phyloP scores from a whole-genome alignment of 176 grass and related monocot species.

The Aegilops sharonensis region DNA sequence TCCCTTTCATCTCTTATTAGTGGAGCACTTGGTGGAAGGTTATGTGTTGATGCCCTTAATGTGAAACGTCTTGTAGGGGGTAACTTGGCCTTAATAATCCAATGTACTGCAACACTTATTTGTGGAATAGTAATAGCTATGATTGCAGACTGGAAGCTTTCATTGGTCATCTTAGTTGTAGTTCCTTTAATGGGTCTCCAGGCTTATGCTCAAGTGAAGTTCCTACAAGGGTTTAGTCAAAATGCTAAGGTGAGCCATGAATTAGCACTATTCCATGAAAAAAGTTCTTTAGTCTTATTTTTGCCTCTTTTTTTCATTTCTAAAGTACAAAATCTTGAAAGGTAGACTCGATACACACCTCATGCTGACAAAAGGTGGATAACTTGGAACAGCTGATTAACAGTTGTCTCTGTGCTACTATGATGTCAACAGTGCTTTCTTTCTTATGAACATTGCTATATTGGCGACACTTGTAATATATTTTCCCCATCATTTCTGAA shows the following conservation, averaged over 20 bases:
- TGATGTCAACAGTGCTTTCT: background rate
- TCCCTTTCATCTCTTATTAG: slow-evolving; percentile 3
- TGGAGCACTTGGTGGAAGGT: slow-evolving; percentile 14
- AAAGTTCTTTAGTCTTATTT: slow-evolving; percentile 1
- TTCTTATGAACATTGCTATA: background rate
- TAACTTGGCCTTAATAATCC: slow-evolving; percentile 53
- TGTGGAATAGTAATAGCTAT: slow-evolving; percentile 54
- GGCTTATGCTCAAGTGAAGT: slow-evolving; percentile 40
- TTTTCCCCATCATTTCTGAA: background rate
- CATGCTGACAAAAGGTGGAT: background rate
- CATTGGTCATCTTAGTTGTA: slow-evolving; percentile 46
- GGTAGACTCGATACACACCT: background rate
- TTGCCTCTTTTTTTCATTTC: background rate
- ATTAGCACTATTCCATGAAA: slow-evolving; percentile 6
- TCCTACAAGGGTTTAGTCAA: slow-evolving; percentile 37
- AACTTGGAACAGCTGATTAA: background rate
- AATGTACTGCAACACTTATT: slow-evolving; percentile 38
- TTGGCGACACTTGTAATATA: background rate
- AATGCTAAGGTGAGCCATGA: slow-evolving; percentile 41
- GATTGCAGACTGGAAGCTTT: slow-evolving; percentile 60
- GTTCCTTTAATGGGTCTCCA: slow-evolving; percentile 31
- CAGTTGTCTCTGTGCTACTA: background rate
- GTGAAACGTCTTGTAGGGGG: slow-evolving; percentile 35
- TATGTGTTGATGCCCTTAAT: slow-evolving; percentile 20
- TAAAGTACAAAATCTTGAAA: background rate